phyloP scores from a whole-genome alignment of 495 filamentous ascomycete species.

The Astrothelium macrocarpum region DNA sequence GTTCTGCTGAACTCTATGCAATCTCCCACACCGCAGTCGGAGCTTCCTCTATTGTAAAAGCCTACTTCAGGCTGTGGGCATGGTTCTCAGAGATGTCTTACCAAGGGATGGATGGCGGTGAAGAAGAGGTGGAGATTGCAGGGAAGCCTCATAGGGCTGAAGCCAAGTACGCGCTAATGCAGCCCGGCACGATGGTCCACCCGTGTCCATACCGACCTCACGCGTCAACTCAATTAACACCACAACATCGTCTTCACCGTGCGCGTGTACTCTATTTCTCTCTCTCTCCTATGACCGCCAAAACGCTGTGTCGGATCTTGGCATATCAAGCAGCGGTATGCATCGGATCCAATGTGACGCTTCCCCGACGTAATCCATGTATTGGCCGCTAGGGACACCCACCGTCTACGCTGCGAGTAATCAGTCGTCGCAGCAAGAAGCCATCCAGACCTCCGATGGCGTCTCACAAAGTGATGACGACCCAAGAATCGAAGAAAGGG shows the following conservation, averaged over 20 bases:
- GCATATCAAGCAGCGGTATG: slow-evolving; percentile 1
- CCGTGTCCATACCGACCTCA: neutral
- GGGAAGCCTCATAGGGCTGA: neutral
- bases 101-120: neutral
- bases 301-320: neutral
- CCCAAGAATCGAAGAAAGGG: neutral
- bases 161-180: neutral
- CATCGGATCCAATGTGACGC: neutral
- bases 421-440: slow-evolving; percentile 9
- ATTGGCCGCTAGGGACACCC: slow-evolving; percentile 92
- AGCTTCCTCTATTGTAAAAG: no score
- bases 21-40: no score
- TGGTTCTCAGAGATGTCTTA: neutral
- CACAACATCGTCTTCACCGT: neutral
- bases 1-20: no score
- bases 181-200: neutral
- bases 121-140: neutral
- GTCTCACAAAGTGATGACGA: neutral
- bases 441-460: neutral
- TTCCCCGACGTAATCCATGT: slow-evolving; percentile 53
- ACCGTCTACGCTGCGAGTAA: slow-evolving; percentile 54
- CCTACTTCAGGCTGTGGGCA: neutral
- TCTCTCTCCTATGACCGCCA: neutral
- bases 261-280: neutral
- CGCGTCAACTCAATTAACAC: neutral